A percentile compares a stretch with the other conserved stretches of the same genome.
Conservation (phyloP, 2,329 filamentous ascomycete species). For the Xylariales sp. region DNA sequence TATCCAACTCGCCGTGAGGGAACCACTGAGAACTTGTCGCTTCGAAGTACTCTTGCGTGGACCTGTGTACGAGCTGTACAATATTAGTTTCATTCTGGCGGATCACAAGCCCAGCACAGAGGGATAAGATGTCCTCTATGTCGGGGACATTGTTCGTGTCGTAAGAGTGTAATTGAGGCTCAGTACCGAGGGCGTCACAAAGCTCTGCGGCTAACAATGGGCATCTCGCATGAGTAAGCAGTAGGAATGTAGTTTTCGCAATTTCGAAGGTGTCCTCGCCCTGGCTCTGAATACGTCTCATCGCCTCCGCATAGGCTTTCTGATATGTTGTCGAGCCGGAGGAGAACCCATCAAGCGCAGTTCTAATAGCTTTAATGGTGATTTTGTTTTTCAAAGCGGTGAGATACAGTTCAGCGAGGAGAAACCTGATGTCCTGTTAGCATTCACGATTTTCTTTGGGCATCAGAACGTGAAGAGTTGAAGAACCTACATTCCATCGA, state of each 20-base stretch:
- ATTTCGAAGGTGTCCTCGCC: not conserved
- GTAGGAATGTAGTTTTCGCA: not conserved
- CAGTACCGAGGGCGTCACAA: constrained; percentile 8
- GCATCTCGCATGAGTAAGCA: not conserved
- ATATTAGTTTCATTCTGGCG: constrained; percentile 26
- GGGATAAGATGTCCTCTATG: constrained; percentile 18
- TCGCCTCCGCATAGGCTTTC: not conserved
- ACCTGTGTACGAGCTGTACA: constrained; percentile 38
- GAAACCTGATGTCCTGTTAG: too few species aligned
- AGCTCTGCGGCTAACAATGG: not conserved
- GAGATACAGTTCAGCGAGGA: not conserved
- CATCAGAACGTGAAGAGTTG: not conserved
- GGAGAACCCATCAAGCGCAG: not conserved
- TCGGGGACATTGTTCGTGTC: constrained; percentile 23
- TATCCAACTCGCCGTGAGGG: too few species aligned
- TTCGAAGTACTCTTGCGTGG: constrained; percentile 38
- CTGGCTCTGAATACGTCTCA: not conserved
- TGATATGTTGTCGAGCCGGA: not conserved
- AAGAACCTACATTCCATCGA: not conserved
- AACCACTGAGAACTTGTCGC: constrained; percentile 22
- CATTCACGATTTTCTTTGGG: too few species aligned
- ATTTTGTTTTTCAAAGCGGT: not conserved
- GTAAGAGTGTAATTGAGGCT: constrained; percentile 15
- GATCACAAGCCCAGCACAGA: constrained; percentile 6
- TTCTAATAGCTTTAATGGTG: not conserved